A percentile compares a stretch with the other conserved stretches of the same genome.
Conservation (phyloP, 2,329 filamentous ascomycete genomes). For the Acrocalymma vagum region DNA sequence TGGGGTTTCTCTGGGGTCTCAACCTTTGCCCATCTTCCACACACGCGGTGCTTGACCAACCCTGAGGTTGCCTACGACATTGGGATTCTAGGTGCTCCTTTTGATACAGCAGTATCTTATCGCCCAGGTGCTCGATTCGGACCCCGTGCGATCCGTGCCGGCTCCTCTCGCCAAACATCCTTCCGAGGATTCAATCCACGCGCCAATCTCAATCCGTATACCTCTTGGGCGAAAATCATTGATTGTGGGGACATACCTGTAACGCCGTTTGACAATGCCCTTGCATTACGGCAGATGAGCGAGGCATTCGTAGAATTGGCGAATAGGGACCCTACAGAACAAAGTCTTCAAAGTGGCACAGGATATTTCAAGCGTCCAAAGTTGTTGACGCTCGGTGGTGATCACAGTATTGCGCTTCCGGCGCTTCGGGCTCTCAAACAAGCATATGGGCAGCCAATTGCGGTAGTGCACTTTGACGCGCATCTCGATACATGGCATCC, state of each 20-base stretch:
- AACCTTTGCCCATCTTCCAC: conserved; percentile 57
- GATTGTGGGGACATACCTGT: conserved; percentile 94
- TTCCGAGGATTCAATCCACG: conserved; percentile 85
- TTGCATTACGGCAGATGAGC: conserved; percentile 85
- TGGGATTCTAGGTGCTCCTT: conserved; percentile 58
- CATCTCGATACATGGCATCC: conserved; percentile 91
- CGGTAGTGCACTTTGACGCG: conserved; percentile 61
- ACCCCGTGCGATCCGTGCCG: conserved; percentile 84
- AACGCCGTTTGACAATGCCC: conserved; percentile 83
- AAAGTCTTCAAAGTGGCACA: conserved; percentile 47
- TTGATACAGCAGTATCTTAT: conserved; percentile 60
- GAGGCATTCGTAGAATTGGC: conserved; percentile 78
- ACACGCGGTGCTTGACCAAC: conserved; percentile 57
- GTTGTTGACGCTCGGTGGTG: conserved; percentile 58
- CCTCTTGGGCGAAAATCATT: conserved; percentile 77
- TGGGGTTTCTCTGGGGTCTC: conserved; percentile 78
- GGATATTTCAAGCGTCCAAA: conserved; percentile 55
- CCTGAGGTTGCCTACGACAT: conserved; percentile 56
- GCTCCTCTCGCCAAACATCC: conserved; percentile 80
- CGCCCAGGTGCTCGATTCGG: conserved; percentile 72
- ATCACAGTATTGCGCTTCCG: conserved; percentile 60
- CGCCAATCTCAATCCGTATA: conserved; percentile 84
- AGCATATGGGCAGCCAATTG: conserved; percentile 54
- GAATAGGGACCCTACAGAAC: conserved; percentile 49
- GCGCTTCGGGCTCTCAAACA: conserved; percentile 59